Percentiles rank a stretch among this genome's conserved stretches.
These are phyloP conservation scores for Xerocomellus chrysenteron DNA, from an alignment of 768 basidiomycete genomes.

Conservation along the genomic window DNA sequence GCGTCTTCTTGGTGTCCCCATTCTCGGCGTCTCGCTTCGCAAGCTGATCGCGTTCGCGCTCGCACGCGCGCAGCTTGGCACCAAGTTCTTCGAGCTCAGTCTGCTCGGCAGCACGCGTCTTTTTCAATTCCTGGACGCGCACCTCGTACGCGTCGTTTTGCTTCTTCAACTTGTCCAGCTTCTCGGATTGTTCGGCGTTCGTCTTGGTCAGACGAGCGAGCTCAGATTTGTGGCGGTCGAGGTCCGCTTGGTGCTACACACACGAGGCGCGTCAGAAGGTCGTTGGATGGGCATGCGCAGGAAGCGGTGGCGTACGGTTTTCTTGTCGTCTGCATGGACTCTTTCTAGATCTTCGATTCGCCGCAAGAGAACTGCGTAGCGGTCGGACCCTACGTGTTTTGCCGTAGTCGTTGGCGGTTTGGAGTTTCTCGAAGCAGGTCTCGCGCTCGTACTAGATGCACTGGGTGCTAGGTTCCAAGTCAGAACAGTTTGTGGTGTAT, in stretches of 20 bases:
- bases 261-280: background rate
- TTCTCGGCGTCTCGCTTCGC: conserved; percentile 52
- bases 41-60: conserved; percentile 56
- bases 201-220: conserved; percentile 48
- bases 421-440: conserved; percentile 28
- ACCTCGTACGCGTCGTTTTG: conserved; percentile 55
- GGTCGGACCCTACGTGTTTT: conserved; percentile 37
- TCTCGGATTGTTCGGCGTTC: conserved; percentile 50
- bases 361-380: conserved; percentile 54
- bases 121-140: conserved; percentile 64
- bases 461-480: conserved; percentile 33
- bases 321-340: conserved; percentile 66
- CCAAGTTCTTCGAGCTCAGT: conserved; percentile 63
- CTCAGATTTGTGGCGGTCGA: conserved; percentile 60
- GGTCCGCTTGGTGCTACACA: conserved; percentile 55
- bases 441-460: conserved; percentile 27
- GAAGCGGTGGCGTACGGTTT: conserved; percentile 42
- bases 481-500: background rate
- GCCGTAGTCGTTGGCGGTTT: conserved; percentile 16
- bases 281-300: background rate
- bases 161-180: conserved; percentile 61
- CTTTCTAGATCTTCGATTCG: conserved; percentile 65
- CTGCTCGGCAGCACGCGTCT: conserved; percentile 47
- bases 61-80: conserved; percentile 53
- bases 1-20: conserved; percentile 48